Evolutionary conservation across 257 asterid species (phyloP).

Genomic region (Ophiorrhiza pumila): DNA sequence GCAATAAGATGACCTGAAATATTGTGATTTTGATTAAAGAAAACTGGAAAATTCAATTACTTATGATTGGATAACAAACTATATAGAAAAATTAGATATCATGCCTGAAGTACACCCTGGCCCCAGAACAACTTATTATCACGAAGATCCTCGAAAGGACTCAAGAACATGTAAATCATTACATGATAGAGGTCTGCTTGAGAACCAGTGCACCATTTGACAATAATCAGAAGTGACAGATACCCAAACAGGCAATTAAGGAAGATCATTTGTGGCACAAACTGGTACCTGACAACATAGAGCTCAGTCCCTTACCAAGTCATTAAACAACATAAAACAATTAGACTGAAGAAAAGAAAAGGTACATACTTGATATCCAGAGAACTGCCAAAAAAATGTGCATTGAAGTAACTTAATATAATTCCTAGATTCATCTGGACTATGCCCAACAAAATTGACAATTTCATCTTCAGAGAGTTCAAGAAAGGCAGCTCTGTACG

Average conservation of each 20-base stretch:
- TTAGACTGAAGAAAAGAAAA: constrained; percentile 14
- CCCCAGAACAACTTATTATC: constrained; percentile 86
- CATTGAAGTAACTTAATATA: constrained; percentile 76
- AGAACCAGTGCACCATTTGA: constrained; percentile 92
- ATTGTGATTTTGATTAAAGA: constrained; percentile 11
- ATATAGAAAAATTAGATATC: constrained; percentile 12
- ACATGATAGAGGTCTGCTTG: constrained; percentile 94
- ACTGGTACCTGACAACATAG: constrained; percentile 67
- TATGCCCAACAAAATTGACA: constrained; percentile 86
- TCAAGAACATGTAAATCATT: constrained; percentile 94
- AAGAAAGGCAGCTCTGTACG: constrained; percentile 93
- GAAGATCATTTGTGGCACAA: constrained; percentile 86
- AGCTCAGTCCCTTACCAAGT: constrained; percentile 21
- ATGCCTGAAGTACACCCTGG: constrained; percentile 79
- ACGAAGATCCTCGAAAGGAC: constrained; percentile 86
- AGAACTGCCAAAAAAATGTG: constrained; percentile 59
- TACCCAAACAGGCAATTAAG: constrained; percentile 92
- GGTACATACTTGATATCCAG: constrained; percentile 64
- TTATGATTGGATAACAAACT: constrained; percentile 9
- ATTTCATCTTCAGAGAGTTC: constrained; percentile 92
- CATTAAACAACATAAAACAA: constrained; percentile 10
- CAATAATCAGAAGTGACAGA: constrained; percentile 77
- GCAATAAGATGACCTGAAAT: constrained; percentile 69
- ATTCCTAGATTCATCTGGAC: constrained; percentile 94
- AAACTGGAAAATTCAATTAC: constrained; percentile 11